Conservation (phyloP, 78 protist genomes). For the Dictyostelium purpureum region DNA sequence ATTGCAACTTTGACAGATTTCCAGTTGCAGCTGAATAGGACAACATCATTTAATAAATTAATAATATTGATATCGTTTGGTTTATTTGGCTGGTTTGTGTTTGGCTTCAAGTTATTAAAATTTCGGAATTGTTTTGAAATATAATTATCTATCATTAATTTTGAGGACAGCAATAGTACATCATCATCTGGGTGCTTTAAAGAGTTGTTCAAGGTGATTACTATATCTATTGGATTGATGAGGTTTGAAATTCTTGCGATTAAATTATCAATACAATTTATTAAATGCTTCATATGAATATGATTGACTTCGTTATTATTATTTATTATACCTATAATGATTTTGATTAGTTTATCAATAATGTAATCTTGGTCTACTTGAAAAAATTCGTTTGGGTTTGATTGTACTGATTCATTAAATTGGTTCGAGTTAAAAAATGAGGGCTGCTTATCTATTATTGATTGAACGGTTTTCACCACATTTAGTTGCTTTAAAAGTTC, state of each 20-base stretch:
- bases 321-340: neutral
- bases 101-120: too few relatives aligned
- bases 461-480: neutral
- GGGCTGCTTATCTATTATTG: neutral
- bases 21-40: too few relatives aligned
- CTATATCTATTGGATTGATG: neutral
- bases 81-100: too few relatives aligned
- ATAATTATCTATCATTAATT: too few relatives aligned
- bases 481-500: conserved; percentile 13
- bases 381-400: neutral
- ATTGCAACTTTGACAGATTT: too few relatives aligned
- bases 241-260: neutral
- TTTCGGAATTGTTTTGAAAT: too few relatives aligned
- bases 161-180: too few relatives aligned
- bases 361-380: neutral
- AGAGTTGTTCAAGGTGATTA: neutral
- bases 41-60: too few relatives aligned
- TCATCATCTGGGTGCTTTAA: too few relatives aligned
- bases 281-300: neutral
- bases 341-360: neutral
- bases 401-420: neutral
- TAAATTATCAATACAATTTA: neutral
- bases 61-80: too few relatives aligned
- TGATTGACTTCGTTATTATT: neutral
- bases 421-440: neutral